These are phyloP conservation scores for Populus deltoides DNA, from an alignment of 345 rosid species.

Conservation along the genomic window DNA sequence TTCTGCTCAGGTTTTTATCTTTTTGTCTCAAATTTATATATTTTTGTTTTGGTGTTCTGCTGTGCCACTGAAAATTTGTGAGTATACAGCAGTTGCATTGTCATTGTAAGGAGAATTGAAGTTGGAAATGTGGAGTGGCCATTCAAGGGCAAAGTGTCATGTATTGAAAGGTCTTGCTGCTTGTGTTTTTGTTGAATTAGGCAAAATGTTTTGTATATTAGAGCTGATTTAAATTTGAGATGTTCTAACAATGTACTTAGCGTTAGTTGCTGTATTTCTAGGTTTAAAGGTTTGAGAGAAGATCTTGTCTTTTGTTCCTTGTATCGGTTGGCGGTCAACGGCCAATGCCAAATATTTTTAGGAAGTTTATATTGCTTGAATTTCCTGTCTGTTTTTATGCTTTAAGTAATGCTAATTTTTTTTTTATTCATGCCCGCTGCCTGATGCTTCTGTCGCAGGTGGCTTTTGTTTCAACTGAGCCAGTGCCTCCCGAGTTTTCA, in stretches of 20 bases:
- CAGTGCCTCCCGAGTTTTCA: slow-evolving; percentile 62
- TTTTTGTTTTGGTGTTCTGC: neutral
- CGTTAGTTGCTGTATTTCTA: neutral
- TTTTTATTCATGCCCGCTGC: neutral
- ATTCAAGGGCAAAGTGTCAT: neutral
- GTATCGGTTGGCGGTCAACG: neutral
- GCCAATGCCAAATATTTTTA: neutral
- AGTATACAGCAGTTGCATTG: neutral
- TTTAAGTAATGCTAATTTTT: neutral
- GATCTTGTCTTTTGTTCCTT: neutral
- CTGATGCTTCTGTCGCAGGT: slow-evolving; percentile 44
- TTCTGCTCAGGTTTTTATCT: slow-evolving; percentile 73
- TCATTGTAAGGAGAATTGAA: neutral
- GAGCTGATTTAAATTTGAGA: neutral
- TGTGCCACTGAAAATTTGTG: neutral
- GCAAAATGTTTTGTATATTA: neutral
- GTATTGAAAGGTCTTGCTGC: too few species aligned
- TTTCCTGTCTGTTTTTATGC: neutral
- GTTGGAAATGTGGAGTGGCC: neutral
- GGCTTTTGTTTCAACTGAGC: slow-evolving; percentile 70
- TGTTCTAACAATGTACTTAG: neutral
- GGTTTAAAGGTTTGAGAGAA: neutral
- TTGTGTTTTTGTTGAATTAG: too few species aligned
- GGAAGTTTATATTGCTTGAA: neutral
- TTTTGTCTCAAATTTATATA: neutral